Evolutionary conservation across 768 basidiomycete genomes (phyloP).

Genomic region (Collybiopsis luxurians): DNA sequence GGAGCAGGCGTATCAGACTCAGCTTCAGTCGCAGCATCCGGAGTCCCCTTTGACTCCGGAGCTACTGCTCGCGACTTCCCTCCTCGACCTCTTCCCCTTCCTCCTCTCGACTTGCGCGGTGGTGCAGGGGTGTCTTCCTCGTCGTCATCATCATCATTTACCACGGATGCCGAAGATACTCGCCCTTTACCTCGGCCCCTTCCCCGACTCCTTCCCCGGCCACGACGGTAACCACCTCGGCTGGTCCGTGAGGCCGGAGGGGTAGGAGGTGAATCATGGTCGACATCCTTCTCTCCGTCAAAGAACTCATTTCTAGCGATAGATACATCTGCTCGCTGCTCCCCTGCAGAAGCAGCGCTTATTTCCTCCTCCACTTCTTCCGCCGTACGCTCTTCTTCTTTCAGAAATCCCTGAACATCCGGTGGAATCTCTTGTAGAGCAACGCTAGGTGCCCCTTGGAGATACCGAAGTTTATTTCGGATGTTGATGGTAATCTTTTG

Average conservation of each 20-base stretch:
- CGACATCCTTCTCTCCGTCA: slow-evolving; percentile 70
- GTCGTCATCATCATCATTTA: slow-evolving; percentile 5
- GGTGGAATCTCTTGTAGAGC: slow-evolving; percentile 97
- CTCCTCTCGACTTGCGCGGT: not conserved
- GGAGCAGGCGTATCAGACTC: not conserved
- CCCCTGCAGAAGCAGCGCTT: slow-evolving; percentile 52
- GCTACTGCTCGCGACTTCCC: not conserved
- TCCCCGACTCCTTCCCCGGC: not conserved
- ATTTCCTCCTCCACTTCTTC: slow-evolving; percentile 74
- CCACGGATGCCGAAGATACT: slow-evolving; percentile 1
- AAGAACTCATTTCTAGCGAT: slow-evolving; percentile 66
- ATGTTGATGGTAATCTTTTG: slow-evolving; percentile 87
- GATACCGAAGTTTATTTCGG: slow-evolving; percentile 84
- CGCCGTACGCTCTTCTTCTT: slow-evolving; percentile 62
- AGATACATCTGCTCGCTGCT: slow-evolving; percentile 46
- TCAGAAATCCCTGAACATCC: slow-evolving; percentile 75
- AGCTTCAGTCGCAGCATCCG: not conserved
- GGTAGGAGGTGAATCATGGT: slow-evolving; percentile 37
- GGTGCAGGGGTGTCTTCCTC: slow-evolving; percentile 1
- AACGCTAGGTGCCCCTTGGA: slow-evolving; percentile 96
- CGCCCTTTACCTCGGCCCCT: slow-evolving; percentile 2
- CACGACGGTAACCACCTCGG: not conserved
- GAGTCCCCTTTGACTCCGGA: not conserved
- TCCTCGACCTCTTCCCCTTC: not conserved
- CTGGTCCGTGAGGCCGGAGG: not conserved